These are phyloP conservation scores for Parathielavia appendiculata DNA, from an alignment of 495 filamentous ascomycete species.

Conservation along the genomic window DNA sequence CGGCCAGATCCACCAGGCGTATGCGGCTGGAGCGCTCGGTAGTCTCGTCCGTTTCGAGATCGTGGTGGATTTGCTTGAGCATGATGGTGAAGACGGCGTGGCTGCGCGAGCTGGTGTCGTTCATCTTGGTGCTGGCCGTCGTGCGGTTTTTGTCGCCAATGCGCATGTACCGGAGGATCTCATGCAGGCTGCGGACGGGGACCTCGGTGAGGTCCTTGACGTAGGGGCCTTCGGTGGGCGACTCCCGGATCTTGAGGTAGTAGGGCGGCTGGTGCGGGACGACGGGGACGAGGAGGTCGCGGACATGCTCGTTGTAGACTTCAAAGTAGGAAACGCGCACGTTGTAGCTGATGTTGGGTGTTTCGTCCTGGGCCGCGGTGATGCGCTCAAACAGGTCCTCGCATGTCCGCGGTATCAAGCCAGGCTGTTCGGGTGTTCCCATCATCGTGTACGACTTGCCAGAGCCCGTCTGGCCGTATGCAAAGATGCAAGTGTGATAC, in stretches of 20 bases:
- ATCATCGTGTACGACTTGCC: conserved; percentile 99
- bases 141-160: conserved; percentile 84
- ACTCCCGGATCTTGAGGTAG: conserved; percentile 97
- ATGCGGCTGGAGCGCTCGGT: conserved; percentile 92
- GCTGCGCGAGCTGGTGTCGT: conserved; percentile 89
- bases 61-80: conserved; percentile 89
- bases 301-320: conserved; percentile 98
- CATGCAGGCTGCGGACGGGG: conserved; percentile 72
- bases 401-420: conserved; percentile 94
- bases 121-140: conserved; percentile 98
- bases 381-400: conserved; percentile 95
- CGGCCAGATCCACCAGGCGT: conserved; percentile 90
- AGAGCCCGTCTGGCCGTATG: conserved; percentile 95
- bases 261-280: conserved; percentile 65
- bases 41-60: conserved; percentile 89
- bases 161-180: conserved; percentile 86
- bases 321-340: conserved; percentile 98
- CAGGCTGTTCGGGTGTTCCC: conserved; percentile 79
- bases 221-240: conserved; percentile 92
- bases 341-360: conserved; percentile 87
- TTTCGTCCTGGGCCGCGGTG: conserved; percentile 63
- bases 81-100: conserved; percentile 98
- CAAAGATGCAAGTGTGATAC: conserved; percentile 98
- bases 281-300: conserved; percentile 82
- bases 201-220: conserved; percentile 94